phyloP scores from a whole-genome alignment of 495 filamentous ascomycete species.

The Daldinia concentrica region DNA sequence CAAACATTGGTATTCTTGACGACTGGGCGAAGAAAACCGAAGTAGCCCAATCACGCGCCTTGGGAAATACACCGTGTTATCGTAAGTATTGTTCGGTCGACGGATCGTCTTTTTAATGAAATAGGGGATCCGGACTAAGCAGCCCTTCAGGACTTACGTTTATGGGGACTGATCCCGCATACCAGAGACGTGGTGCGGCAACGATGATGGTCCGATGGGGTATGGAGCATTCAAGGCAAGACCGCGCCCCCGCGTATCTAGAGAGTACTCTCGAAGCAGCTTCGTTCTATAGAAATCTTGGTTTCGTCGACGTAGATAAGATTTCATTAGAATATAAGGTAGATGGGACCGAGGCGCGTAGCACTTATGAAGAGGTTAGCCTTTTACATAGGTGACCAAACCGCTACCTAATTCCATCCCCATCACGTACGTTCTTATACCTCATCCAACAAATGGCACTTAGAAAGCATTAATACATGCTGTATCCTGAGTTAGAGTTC shows the following conservation, averaged over 20 bases:
- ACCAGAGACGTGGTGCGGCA: slow-evolving; percentile 45
- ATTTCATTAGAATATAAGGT: slow-evolving; percentile 18
- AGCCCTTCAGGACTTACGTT: slow-evolving; percentile 44
- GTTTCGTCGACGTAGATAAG: slow-evolving; percentile 34
- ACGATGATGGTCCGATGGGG: slow-evolving; percentile 48
- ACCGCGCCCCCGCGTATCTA: slow-evolving; percentile 43
- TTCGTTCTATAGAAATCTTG: slow-evolving; percentile 44
- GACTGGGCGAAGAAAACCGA: slow-evolving; percentile 45
- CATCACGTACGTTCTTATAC: too few relatives aligned
- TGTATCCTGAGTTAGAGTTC: too few relatives aligned
- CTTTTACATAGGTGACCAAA: slow-evolving; percentile 18
- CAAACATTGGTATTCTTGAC: slow-evolving; percentile 38
- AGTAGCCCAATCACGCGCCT: slow-evolving; percentile 34
- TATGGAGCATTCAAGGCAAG: slow-evolving; percentile 29
- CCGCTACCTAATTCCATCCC: too few relatives aligned
- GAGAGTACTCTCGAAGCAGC: slow-evolving; percentile 50
- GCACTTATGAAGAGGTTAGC: slow-evolving; percentile 34
- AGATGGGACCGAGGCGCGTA: not conserved
- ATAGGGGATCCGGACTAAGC: not conserved
- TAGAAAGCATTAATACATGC: too few relatives aligned
- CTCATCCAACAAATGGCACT: too few relatives aligned
- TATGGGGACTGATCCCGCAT: slow-evolving; percentile 46
- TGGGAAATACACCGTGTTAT: slow-evolving; percentile 46
- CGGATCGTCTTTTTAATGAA: not conserved
- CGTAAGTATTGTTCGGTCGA: slow-evolving; percentile 31